Evolutionary conservation across 2,329 filamentous ascomycete genomes (phyloP).

Genomic region (Trichophyton benhamiae): DNA sequence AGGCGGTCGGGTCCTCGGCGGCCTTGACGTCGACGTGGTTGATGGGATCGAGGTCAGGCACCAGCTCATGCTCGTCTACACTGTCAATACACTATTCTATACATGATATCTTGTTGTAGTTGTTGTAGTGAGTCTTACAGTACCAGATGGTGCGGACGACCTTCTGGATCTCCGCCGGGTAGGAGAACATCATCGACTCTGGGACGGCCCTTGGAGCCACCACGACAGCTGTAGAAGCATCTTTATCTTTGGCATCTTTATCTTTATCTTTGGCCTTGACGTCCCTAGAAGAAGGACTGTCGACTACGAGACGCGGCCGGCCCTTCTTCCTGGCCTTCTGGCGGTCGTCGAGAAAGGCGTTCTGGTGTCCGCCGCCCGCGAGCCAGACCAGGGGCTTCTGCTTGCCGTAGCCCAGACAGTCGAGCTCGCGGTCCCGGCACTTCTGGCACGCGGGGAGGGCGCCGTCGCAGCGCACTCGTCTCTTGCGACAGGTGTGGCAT

Average conservation of each 20-base stretch:
- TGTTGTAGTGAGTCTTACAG: slow-evolving; percentile 6
- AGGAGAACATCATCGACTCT: slow-evolving; percentile 3
- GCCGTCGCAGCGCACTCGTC: slow-evolving; percentile 14
- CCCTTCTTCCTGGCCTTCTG: slow-evolving; percentile 11
- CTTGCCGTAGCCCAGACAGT: slow-evolving; percentile 20
- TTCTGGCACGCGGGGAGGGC: slow-evolving; percentile 12
- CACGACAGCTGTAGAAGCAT: background rate
- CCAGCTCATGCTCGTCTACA: slow-evolving; percentile 12
- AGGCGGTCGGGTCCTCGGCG: slow-evolving; percentile 9
- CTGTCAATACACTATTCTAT: too few relatives aligned
- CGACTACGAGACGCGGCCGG: slow-evolving; percentile 11
- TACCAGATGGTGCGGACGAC: slow-evolving; percentile 13
- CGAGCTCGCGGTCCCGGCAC: slow-evolving; percentile 11
- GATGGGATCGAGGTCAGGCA: slow-evolving; percentile 13
- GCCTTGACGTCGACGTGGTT: slow-evolving; percentile 6
- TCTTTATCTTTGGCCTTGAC: too few relatives aligned
- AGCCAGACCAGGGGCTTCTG: slow-evolving; percentile 38
- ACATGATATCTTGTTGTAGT: background rate
- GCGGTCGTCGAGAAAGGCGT: background rate
- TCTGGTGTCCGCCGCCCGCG: slow-evolving; percentile 22
- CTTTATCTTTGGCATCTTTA: too few relatives aligned
- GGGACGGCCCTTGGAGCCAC: background rate
- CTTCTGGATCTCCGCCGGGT: slow-evolving; percentile 10
- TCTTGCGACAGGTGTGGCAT: slow-evolving; percentile 15
- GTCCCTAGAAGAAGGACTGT: background rate